Conservation (phyloP, 225 moss, liverwort and hornwort species). For the Marchantia paleacea region DNA sequence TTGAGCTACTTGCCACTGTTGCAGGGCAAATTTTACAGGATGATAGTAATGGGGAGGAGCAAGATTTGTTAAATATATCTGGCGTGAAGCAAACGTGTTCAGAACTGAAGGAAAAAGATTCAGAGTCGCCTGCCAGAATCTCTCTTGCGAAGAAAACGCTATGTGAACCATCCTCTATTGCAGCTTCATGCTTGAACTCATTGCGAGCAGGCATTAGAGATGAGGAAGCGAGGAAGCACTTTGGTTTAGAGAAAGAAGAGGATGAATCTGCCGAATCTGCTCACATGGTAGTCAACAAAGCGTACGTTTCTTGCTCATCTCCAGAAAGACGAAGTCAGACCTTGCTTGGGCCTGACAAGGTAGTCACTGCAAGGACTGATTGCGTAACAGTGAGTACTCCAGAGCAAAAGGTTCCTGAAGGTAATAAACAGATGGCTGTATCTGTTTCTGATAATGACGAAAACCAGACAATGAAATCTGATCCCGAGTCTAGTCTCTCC, state of each 20-base stretch:
- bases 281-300: slow-evolving; percentile 40
- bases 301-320: slow-evolving; percentile 19
- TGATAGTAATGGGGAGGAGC: slow-evolving; percentile 35
- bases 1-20: slow-evolving; percentile 50
- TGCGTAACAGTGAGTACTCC: slow-evolving; percentile 23
- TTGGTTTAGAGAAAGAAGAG: slow-evolving; percentile 22
- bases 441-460: slow-evolving; percentile 60
- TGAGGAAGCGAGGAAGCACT: slow-evolving; percentile 30
- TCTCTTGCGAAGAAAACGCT: slow-evolving; percentile 11
- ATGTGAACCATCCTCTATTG: slow-evolving; percentile 26
- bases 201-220: slow-evolving; percentile 36
- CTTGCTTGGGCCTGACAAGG: slow-evolving; percentile 14
- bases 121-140: slow-evolving; percentile 12
- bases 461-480: slow-evolving; percentile 43
- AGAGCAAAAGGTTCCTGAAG: slow-evolving; percentile 25
- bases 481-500: slow-evolving; percentile 46
- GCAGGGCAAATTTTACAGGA: slow-evolving; percentile 51
- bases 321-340: slow-evolving; percentile 14
- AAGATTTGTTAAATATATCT: slow-evolving; percentile 18
- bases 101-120: slow-evolving; percentile 19
- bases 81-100: slow-evolving; percentile 34
- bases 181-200: slow-evolving; percentile 38
- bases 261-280: slow-evolving; percentile 42
- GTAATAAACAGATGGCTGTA: slow-evolving; percentile 42
- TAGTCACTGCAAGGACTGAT: slow-evolving; percentile 15